These are phyloP conservation scores for Mycosphaerelloides madeirae DNA, from an alignment of 2,329 filamentous ascomycete species.

Conservation along the genomic window DNA sequence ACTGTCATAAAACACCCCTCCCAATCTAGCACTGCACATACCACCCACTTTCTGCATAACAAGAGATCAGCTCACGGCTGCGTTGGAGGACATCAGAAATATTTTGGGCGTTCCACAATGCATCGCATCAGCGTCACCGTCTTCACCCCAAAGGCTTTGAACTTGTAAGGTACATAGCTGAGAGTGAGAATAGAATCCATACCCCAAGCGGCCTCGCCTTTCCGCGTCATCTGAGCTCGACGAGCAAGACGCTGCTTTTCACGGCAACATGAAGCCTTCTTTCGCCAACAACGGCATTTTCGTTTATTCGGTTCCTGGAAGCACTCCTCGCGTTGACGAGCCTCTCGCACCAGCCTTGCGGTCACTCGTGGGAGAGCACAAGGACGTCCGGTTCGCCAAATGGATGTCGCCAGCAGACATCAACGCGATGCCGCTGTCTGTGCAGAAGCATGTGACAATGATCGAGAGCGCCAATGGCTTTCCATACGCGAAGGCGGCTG, in stretches of 20 bases:
- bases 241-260: conserved; percentile 62
- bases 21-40: conserved; percentile 3
- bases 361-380: conserved; percentile 58
- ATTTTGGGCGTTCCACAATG: conserved; percentile 19
- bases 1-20: conserved; percentile 2
- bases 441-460: conserved; percentile 40
- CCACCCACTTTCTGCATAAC: neutral
- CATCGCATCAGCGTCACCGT: conserved; percentile 5
- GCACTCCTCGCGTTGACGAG: conserved; percentile 39
- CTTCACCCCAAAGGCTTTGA: conserved; percentile 4
- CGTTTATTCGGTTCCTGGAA: conserved; percentile 54
- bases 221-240: conserved; percentile 58
- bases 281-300: conserved; percentile 74
- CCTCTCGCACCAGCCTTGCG: conserved; percentile 52
- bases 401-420: conserved; percentile 49
- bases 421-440: conserved; percentile 23
- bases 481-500: conserved; percentile 53
- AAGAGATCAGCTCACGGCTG: conserved; percentile 17
- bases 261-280: conserved; percentile 68
- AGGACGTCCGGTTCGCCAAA: conserved; percentile 61
- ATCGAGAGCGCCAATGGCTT: conserved; percentile 35
- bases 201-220: conserved; percentile 28
- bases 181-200: conserved; percentile 30
- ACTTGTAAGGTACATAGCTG: conserved; percentile 31
- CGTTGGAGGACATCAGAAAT: conserved; percentile 17